Base-by-base conservation (phyloP, 2,329 filamentous ascomycete genomes). In the Falciphora oryzae region DNA sequence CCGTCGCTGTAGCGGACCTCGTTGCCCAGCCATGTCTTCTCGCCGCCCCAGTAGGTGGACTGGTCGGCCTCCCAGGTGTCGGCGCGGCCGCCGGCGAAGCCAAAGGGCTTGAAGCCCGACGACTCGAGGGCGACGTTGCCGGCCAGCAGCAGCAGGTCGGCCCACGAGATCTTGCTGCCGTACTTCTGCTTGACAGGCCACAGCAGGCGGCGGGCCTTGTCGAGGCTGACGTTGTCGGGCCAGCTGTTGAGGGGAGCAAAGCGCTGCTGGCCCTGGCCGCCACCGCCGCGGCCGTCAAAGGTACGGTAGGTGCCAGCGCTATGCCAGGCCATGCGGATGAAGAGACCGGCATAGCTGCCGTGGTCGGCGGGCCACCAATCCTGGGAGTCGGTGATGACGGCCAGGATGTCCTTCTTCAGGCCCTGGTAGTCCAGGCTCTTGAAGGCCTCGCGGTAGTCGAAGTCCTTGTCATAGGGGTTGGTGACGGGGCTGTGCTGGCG, bases 111-210 rank as follows among this genome's bases (percentile, higher is more conserved):
- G 78, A 90, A 84, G 66, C 88, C 90, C 88, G 91, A 92, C 67
- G 84, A 85, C 78, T 93, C 90, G 68, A 93, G 82, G 60, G 90
- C 89, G 22, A 92, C 89, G 74, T 92, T 92, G 69, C 90, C 90
- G 32, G 88, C 84, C 64, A 93, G 83, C 65, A 92, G 81, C 61
- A 89, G 75, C 66, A 93, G 77, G 73, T 93, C 90, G 29, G 89
- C 87, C 90, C 90, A 93, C 0, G 90, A 92, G 76, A 93, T 89
- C 81, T 90, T 91, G 81, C 86, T 86, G 75, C 90, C 90, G 69
- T 93, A 93, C 83, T 93, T 93, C 71, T 91, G 89, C 85, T 93
- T 93, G 79, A 93, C 87, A 65, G 90, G 90, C 88, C 89, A 92
- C 57, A 93, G 80, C 65, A 93, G 84, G 68, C 90, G 89, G 65